phyloP scores from a whole-genome alignment of 192 early-diverging fungal species.

The Backusella macrospora region DNA sequence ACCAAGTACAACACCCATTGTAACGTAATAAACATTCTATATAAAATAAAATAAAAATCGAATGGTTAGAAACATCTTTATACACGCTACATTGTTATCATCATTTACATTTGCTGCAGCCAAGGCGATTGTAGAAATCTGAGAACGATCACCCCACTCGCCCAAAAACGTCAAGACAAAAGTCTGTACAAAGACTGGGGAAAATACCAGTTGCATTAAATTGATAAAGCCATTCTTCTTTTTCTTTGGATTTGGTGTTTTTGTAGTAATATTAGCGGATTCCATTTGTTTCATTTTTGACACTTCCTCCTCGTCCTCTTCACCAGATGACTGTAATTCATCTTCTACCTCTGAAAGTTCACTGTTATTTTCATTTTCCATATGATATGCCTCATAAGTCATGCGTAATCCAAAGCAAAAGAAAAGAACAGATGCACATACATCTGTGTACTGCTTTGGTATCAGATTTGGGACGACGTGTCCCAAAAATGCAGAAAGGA shows the following conservation, averaged over 20 bases:
- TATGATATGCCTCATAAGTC: slow-evolving; percentile 78
- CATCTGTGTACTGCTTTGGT: slow-evolving; percentile 84
- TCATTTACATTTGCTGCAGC: slow-evolving; percentile 81
- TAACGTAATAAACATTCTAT: slow-evolving; percentile 89
- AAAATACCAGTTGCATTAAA: slow-evolving; percentile 76
- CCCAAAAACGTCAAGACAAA: slow-evolving; percentile 96
- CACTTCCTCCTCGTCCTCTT: slow-evolving; percentile 63
- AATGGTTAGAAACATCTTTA: background rate
- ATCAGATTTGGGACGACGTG: slow-evolving; percentile 88
- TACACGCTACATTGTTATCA: background rate
- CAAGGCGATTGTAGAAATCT: slow-evolving; percentile 95
- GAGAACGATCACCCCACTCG: slow-evolving; percentile 98
- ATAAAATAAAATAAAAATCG: background rate
- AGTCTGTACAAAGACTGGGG: slow-evolving; percentile 93
- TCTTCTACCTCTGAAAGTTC: slow-evolving; percentile 90
- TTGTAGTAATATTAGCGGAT: slow-evolving; percentile 42
- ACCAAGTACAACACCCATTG: slow-evolving; percentile 83
- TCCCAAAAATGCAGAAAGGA: slow-evolving; percentile 92
- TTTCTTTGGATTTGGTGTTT: slow-evolving; percentile 39
- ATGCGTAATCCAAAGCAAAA: slow-evolving; percentile 92
- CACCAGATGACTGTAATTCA: slow-evolving; percentile 73
- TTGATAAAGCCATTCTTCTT: slow-evolving; percentile 63
- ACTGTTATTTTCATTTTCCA: slow-evolving; percentile 87
- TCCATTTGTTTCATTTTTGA: slow-evolving; percentile 61
- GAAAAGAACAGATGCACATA: slow-evolving; percentile 85